Base-by-base conservation (phyloP, 1,284 basidiomycete species). In the Ustilago cynodontis region DNA sequence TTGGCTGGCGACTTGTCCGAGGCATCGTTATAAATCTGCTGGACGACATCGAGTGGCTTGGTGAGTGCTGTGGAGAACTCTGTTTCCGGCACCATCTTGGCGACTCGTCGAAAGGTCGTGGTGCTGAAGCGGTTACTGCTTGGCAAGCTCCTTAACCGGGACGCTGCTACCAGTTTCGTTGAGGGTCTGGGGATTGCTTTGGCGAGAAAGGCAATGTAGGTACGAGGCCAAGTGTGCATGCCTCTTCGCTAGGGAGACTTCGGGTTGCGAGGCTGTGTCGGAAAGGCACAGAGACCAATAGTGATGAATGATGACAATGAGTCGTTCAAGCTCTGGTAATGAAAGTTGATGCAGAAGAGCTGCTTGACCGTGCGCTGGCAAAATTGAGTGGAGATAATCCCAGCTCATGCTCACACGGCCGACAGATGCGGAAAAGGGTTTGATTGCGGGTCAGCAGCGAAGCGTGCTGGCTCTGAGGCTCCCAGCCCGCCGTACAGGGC, bases 41-140 rank as follows among this genome's bases (percentile, higher is more conserved):
- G 77, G 10, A 79, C 65, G 14, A 73, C 64, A 24, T 76, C 67
- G 50, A 72, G 65, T 3, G 77, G 77, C 49, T 68, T 70, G n/a
- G 41, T 68, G n/a, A 79, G 61, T 11, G 77, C 77, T 20, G 24
- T 35, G n/a, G 66, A 67, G 62, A 79, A 79, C 51, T 79, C 70
- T 16, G 73, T 79, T 35, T 79, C 70, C 20, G 77, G 77, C 7
- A 79, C 73, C 77, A 79, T 79, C 5, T 56, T 78, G 57, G 20
- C 26, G n/a, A 58, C 24, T 37, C 35, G 37, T 22, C 5, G 41
- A 33, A 1, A 7, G 6, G 29, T n/a, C 0, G 53, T 45, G 13
- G 60, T 39, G 22, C 41, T 59, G 47, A 49, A 60, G 55, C 29
- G 24, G 13, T 47, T 28, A 24, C 13, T n/a, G 28, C 3, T 31